phyloP scores from a whole-genome alignment of 495 filamentous ascomycete species.

The Amphirosellinia nigrospora region DNA sequence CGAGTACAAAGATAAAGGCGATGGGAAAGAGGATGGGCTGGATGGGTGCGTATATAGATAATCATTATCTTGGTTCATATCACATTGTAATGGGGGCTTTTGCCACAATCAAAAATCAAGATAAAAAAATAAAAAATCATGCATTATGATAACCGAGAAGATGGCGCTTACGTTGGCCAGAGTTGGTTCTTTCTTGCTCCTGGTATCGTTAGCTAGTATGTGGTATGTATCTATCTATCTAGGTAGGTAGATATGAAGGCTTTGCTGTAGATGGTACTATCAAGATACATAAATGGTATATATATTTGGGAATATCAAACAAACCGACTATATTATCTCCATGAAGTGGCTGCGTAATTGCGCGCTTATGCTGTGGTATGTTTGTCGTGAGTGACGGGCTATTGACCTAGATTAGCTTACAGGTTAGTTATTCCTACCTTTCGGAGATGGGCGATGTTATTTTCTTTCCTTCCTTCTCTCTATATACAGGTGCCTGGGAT shows the following conservation, averaged over 20 bases:
- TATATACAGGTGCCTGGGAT: not conserved
- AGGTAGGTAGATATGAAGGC: not conserved
- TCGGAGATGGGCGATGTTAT: not conserved
- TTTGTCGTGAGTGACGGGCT: not conserved
- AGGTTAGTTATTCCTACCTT: not conserved
- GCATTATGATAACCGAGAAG: not conserved
- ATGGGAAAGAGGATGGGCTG: not conserved
- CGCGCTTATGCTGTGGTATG: not conserved
- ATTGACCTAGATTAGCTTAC: not conserved
- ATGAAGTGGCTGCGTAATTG: too few relatives aligned
- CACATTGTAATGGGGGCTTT: not conserved
- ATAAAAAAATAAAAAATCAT: not conserved
- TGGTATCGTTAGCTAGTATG: not conserved
- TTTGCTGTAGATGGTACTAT: not conserved
- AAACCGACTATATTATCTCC: too few relatives aligned
- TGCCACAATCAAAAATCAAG: not conserved
- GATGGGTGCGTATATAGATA: not conserved
- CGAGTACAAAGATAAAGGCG: not conserved
- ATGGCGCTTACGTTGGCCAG: not conserved
- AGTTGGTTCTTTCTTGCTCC: not conserved
- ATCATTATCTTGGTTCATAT: not conserved
- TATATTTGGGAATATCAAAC: too few relatives aligned
- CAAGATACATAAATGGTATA: not conserved
- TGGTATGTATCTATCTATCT: not conserved
- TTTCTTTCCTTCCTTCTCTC: too few relatives aligned